Evolutionary conservation across 139 green algal genomes (phyloP).

Genomic region (Astrephomene gubernaculifera): DNA sequence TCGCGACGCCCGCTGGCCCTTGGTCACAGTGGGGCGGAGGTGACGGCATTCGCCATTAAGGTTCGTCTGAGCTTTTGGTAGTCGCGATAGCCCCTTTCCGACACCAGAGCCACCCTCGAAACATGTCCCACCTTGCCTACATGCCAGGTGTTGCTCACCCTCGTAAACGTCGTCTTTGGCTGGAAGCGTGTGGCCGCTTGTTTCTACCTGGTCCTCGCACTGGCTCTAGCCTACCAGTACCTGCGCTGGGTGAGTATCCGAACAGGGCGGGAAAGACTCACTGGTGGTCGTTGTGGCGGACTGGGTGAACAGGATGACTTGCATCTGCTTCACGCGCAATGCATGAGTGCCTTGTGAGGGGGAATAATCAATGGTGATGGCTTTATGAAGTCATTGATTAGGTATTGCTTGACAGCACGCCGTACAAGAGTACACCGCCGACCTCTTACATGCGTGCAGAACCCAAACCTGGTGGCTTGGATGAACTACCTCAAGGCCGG

Average conservation of each 20-base stretch:
- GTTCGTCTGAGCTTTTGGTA: neutral
- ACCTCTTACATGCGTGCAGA: neutral
- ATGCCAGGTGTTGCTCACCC: constrained; percentile 12
- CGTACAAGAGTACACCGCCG: too few relatives aligned
- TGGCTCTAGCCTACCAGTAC: constrained; percentile 6
- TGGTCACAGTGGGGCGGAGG: constrained; percentile 24
- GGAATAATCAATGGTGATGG: too few relatives aligned
- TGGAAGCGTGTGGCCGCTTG: neutral
- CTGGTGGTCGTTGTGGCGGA: too few relatives aligned
- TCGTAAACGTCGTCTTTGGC: constrained; percentile 31
- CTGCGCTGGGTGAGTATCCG: constrained; percentile 18
- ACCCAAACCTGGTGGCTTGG: constrained; percentile 25
- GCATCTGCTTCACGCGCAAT: too few relatives aligned
- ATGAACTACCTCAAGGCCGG: constrained; percentile 33
- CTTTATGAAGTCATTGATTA: too few relatives aligned
- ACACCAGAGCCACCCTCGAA: too few relatives aligned
- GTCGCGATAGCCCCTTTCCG: too few relatives aligned
- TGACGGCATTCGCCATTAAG: constrained; percentile 23
- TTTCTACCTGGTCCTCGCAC: constrained; percentile 13
- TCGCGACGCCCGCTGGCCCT: constrained; percentile 9
- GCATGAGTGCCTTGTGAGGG: too few relatives aligned
- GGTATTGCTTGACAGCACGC: too few relatives aligned
- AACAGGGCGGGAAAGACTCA: too few relatives aligned
- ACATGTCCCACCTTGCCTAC: too few relatives aligned
- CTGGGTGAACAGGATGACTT: too few relatives aligned